Conservation (phyloP, 805 yeast genomes). For the Candida gorgasii region DNA sequence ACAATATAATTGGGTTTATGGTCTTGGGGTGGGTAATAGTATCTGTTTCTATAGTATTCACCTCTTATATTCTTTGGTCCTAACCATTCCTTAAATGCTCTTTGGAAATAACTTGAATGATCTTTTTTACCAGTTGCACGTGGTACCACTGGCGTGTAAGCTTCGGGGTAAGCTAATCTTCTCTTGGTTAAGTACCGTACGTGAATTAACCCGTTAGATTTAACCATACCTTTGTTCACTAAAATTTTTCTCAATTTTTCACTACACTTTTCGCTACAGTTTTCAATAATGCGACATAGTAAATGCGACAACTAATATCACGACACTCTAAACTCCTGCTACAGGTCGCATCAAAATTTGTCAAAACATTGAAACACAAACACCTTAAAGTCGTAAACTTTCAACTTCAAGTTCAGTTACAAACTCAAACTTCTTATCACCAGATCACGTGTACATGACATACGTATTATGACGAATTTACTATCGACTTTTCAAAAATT, state of each 20-base stretch:
- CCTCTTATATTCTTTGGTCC: slow-evolving; percentile 87
- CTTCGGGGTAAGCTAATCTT: slow-evolving; percentile 34
- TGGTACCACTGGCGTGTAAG: slow-evolving; percentile 32
- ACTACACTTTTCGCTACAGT: no score
- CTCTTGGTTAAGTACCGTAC: slow-evolving; percentile 16
- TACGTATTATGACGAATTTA: slow-evolving; percentile 12
- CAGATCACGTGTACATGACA: not conserved
- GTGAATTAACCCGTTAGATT: slow-evolving; percentile 1
- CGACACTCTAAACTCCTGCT: not conserved
- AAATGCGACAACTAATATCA: not conserved
- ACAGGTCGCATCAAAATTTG: slow-evolving; percentile 2
- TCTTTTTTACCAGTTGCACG: slow-evolving; percentile 37
- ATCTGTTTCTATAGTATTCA: slow-evolving; percentile 74
- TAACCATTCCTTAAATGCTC: slow-evolving; percentile 68
- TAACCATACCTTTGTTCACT: slow-evolving; percentile 7
- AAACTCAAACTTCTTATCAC: not conserved
- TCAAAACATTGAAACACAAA: slow-evolving; percentile 5
- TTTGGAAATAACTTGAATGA: slow-evolving; percentile 54
- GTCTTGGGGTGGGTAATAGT: slow-evolving; percentile 63
- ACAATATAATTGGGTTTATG: slow-evolving; percentile 74
- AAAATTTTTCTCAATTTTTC: slow-evolving; percentile 6
- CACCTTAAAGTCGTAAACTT: no score
- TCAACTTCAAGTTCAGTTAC: no score
- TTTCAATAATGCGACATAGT: no score
- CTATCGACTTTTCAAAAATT: slow-evolving; percentile 15